Evolutionary conservation across 2,329 filamentous ascomycete species (phyloP), one percentile per base, ranked within the genome.

Genomic region (Pseudogymnoascus sp.): DNA sequence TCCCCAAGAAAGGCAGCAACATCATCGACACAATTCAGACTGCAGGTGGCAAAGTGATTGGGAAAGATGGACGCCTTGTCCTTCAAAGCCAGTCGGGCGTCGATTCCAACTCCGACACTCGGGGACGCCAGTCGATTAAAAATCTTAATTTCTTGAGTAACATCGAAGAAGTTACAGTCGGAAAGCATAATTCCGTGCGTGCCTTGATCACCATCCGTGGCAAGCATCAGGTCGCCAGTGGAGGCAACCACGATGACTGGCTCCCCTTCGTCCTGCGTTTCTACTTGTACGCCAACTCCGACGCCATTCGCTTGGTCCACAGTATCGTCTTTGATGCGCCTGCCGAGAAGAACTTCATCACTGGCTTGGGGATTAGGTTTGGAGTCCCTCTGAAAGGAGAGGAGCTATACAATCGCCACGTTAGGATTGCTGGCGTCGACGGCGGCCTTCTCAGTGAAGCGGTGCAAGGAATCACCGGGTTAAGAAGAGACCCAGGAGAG

Each of bases 381-480:
- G 73, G 78, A 8, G 77, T 86, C 0, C 83, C 83, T 0, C 73
- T 86, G 0, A 71, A 72, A 2, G 75, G 71, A 0, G 78, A 83
- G 37, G 74, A 82, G 62, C 67, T 80, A 6, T 84, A 84, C 67
- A 77, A 87, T 68, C 81, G 83, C 2, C 83, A 86, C 61, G 69
- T 86, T 5, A 74, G 82, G 7, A 74, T 86, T 18, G 78, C 81
- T 0, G 82, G 82, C 11, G 76, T 78, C 0, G 75, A 81, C 2
- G 80, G 80, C 0, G 82, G 82, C 0, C 68, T 85, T 6, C 71
- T 87, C 0, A 77, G 75, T 18, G 84, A 87, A 67, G 80, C 81
- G 0, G 80, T 85, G 0, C 78, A 84, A 65, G 82, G 83, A 1
- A 75, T 87, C 11, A 84, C 83, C 0, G 84, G 84, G 1, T 71